phyloP scores from a whole-genome alignment of 805 yeast species.

The Saturnispora hagleri region DNA sequence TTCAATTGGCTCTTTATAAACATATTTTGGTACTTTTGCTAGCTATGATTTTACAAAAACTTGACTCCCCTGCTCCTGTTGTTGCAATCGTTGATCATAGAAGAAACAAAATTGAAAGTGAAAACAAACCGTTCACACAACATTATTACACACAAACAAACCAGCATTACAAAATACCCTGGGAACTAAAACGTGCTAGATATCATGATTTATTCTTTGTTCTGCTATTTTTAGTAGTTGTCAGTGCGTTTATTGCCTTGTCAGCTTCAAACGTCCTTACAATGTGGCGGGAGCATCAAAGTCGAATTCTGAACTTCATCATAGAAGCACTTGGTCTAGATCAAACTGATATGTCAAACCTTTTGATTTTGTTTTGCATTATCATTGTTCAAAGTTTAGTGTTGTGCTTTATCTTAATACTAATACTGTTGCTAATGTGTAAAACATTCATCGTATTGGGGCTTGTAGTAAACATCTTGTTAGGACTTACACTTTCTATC shows the following conservation, averaged over 20 bases:
- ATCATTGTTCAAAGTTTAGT: neutral
- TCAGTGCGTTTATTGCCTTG: constrained; percentile 60
- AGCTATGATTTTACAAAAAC: neutral
- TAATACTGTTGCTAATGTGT: neutral
- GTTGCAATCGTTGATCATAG: neutral
- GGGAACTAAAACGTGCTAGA: constrained; percentile 41
- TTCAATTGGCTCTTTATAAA: too few species aligned
- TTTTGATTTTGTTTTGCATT: neutral
- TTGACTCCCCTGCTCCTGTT: neutral
- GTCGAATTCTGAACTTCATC: neutral
- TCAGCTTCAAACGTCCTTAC: constrained; percentile 41
- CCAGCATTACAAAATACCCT: constrained; percentile 7
- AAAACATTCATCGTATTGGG: constrained; percentile 3
- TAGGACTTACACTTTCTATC: neutral
- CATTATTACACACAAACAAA: neutral
- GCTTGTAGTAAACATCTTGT: neutral
- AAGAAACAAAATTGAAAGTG: neutral
- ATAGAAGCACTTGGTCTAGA: neutral
- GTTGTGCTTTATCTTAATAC: neutral
- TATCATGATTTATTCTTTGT: constrained; percentile 68
- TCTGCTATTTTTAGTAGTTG: constrained; percentile 33
- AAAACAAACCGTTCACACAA: neutral
- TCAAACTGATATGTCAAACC: constrained; percentile 42
- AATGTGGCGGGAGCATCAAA: neutral
- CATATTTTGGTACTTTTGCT: neutral